Evolutionary conservation across 805 yeast species (phyloP), one percentile per base, ranked within the genome.

Genomic region (Sungouiella thailandica): DNA sequence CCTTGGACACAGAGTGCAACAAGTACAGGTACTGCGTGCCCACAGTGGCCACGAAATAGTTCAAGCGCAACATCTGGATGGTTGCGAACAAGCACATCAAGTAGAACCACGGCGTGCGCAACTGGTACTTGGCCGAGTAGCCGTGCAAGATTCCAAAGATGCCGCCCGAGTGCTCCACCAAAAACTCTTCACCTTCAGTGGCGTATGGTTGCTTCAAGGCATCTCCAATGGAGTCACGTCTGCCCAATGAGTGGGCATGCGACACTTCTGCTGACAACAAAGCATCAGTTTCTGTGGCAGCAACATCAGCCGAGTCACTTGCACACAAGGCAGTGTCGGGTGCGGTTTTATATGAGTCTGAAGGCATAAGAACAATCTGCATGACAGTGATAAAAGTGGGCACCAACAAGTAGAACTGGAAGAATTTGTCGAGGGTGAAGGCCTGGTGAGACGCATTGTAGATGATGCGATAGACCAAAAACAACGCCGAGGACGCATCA

Each of bases 31-130:
- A 74, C 49, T 74, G 80, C n/a, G 79, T 63, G 33, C 70, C 66
- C 37, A 74, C 62, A 12, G 80, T 74, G 16, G 80, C 79, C 31
- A 74, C 80, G 51, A 74, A 74, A 53, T 74, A 74, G 53, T 74
- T 74, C 35, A 74, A 55, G 46, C 80, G 57, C 39, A 74, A 60
- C 80, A 74, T 74, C 54, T 70, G 77, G 38, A 74, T 65, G 14
- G 74, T 71, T n/a, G 76, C 61, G 48, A 72, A 72, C 18, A 59
- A 31, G 44, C 75, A 65, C 59, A 73, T 71, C 27, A 74, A 55
- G 28, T 54, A 43, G 44, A 74, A 74, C 79, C 79, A 74, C 34
- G 65, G 70, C 2, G 78, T 67, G 39, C 58, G 62, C 50, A 74
- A 58, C 52, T 74, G 80, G 36, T 57, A 62, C 23, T 58, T 44